Evolutionary conservation across 2,329 filamentous ascomycete genomes (phyloP), one percentile per base, ranked within the genome.

Genomic region (Nannizziopsis barbatae): DNA sequence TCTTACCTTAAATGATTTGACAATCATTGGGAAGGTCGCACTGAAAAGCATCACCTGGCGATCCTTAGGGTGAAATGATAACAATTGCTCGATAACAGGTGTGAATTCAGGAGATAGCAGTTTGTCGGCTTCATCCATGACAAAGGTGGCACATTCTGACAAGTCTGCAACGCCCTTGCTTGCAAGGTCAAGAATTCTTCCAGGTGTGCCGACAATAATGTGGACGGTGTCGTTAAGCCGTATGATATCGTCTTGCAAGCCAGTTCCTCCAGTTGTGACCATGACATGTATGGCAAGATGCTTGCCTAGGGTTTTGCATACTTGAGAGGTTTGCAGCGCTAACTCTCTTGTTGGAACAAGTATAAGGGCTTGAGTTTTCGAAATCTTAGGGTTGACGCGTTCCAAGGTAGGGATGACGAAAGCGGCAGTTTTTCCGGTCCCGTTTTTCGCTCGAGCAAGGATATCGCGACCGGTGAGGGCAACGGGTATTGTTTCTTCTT

Each of bases 111-210:
- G 80, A 5, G 92, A 98, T 44, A 98, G 78, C 52, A 98, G 81
- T 74, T 98, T 98, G 70, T 98, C 92, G 48, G 92, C 92, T 68
- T 98, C 92, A 62, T 98, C 92, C 92, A 98, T 98, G 71, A 98
- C 87, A 65, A 98, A 98, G 63, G 93, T 96, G 60, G 88, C 84
- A 65, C 92, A 96, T 70, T 93, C 84, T 60, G 89, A 93, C 43
- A 98, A 77, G 68, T 98, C 92, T 54, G 92, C 92, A 52, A 98
- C 89, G 56, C 86, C 88, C 73, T 98, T 96, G 66, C 89, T 88
- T 51, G 92, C 90, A 58, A 98, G 73, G 72, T 98, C 92, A 54
- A 96, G 79, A 60, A 98, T 95, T 74, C 92, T 81, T 56, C 92
- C 92, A 31, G 92, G 92, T 49, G 92, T 98, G 64, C 92, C 92